Conservation (phyloP, 2,329 filamentous ascomycete species). For the Monosporascus sp. region DNA sequence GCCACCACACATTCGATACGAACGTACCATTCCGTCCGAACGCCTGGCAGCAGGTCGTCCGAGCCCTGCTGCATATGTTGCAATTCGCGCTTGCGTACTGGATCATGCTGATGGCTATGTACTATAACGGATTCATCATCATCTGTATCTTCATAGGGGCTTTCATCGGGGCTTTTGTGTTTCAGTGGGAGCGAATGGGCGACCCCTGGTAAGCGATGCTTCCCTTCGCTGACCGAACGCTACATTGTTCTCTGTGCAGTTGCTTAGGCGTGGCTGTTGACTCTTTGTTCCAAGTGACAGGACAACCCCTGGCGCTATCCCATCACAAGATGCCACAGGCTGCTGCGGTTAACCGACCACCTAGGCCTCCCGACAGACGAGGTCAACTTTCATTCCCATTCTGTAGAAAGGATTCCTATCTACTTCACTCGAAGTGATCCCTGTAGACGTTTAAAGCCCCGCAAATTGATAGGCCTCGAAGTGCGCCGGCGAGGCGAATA, state of each 20-base stretch:
- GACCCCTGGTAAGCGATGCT: constrained; percentile 31
- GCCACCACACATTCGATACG: background rate
- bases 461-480: background rate
- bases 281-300: background rate
- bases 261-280: background rate
- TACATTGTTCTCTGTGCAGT: constrained; percentile 67
- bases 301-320: background rate
- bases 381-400: too few relatives aligned
- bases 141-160: constrained; percentile 76
- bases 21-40: constrained; percentile 48
- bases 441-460: background rate
- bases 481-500: background rate
- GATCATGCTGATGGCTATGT: constrained; percentile 63
- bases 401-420: too few relatives aligned
- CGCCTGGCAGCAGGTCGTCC: constrained; percentile 58
- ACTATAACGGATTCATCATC: constrained; percentile 70
- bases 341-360: constrained; percentile 12
- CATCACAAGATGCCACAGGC: constrained; percentile 10
- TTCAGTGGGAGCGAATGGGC: constrained; percentile 59
- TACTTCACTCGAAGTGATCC: too few relatives aligned
- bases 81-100: constrained; percentile 76
- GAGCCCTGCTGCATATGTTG: constrained; percentile 62
- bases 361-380: too few relatives aligned
- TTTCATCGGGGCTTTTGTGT: constrained; percentile 67
- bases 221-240: constrained; percentile 51